Conservation (phyloP, 2,329 filamentous ascomycete species). For the Paramyrothecium sp. region DNA sequence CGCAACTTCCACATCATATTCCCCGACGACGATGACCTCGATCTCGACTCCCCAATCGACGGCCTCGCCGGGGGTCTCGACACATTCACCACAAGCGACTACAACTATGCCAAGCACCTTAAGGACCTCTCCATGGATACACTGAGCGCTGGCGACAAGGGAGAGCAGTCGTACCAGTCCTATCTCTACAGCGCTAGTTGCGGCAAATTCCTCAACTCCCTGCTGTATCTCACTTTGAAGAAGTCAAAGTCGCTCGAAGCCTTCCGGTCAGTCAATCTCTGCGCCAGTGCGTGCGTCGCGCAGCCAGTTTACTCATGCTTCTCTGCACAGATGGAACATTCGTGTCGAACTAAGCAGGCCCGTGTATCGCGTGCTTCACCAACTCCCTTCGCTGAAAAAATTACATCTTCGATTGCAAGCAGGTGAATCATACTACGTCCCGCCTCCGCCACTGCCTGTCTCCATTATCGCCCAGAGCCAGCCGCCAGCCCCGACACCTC, state of each 20-base stretch:
- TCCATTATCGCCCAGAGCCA: constrained; percentile 21
- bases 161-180: constrained; percentile 51
- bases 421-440: constrained; percentile 53
- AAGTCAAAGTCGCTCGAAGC: constrained; percentile 54
- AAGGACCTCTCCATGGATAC: constrained; percentile 57
- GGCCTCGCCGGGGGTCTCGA: constrained; percentile 57
- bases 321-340: constrained; percentile 56
- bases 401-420: constrained; percentile 59
- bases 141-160: constrained; percentile 48
- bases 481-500: constrained; percentile 21
- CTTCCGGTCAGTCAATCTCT: constrained; percentile 45
- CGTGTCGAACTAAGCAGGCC: constrained; percentile 59
- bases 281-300: background rate
- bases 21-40: constrained; percentile 54
- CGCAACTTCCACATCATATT: constrained; percentile 60
- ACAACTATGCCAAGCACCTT: constrained; percentile 60
- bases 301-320: constrained; percentile 5
- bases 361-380: constrained; percentile 56
- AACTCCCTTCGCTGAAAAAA: constrained; percentile 48
- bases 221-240: constrained; percentile 55
- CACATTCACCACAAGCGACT: constrained; percentile 62
- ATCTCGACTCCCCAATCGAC: constrained; percentile 53
- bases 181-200: constrained; percentile 56
- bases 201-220: constrained; percentile 63
- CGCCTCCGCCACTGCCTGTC: constrained; percentile 45